Evolutionary conservation across 2,329 filamentous ascomycete species (phyloP).

Genomic region (Camillea tinctor): DNA sequence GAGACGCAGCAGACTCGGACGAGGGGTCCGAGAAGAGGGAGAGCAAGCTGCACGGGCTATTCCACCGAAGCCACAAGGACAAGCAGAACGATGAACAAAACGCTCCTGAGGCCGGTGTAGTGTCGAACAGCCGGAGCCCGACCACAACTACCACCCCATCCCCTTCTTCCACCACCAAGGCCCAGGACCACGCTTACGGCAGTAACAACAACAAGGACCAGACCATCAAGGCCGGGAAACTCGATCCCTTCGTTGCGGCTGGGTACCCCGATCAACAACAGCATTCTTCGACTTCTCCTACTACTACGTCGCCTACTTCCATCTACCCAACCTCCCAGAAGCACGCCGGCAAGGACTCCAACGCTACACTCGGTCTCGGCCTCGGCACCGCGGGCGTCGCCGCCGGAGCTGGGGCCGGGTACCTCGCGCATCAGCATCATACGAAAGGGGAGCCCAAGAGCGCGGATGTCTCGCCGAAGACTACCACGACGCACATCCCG

Average conservation of each 20-base stretch:
- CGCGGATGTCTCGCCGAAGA: background rate
- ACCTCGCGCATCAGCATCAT: slow-evolving; percentile 8
- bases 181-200: background rate
- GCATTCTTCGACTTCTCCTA: background rate
- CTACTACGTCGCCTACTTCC: background rate
- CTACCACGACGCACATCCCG: too few species aligned
- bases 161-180: too few species aligned
- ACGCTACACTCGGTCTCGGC: slow-evolving; percentile 8
- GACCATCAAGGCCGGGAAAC: background rate
- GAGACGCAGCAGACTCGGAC: background rate
- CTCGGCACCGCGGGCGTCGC: slow-evolving; percentile 11
- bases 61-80: background rate
- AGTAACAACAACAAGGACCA: background rate
- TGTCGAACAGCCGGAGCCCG: background rate
- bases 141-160: too few species aligned
- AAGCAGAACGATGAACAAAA: background rate
- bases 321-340: too few species aligned
- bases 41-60: background rate
- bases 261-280: slow-evolving; percentile 1
- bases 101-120: background rate
- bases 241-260: slow-evolving; percentile 7
- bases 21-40: background rate
- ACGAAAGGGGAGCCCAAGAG: background rate
- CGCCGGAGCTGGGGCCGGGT: slow-evolving; percentile 10
- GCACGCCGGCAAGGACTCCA: too few species aligned